Conservation (phyloP, 2,329 filamentous ascomycete genomes). For the Elsinoe perseae region DNA sequence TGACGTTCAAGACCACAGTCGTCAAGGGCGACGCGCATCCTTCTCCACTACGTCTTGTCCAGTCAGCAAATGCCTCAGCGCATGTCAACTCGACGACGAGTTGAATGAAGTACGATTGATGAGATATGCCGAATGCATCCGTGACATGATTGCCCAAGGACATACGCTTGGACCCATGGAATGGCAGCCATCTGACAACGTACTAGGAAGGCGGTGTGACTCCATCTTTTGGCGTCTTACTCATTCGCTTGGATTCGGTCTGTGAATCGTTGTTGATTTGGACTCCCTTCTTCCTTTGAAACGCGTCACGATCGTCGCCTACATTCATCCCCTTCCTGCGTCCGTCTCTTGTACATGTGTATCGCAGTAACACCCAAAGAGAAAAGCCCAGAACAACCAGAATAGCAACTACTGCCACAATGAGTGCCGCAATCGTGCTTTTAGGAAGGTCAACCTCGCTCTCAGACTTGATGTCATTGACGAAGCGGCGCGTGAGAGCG, state of each 20-base stretch:
- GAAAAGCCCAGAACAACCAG: slow-evolving; percentile 14
- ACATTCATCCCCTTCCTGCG: slow-evolving; percentile 13
- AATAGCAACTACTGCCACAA: slow-evolving; percentile 15
- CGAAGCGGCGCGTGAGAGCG: background rate
- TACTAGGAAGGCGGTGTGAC: background rate
- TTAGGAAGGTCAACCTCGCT: slow-evolving; percentile 12
- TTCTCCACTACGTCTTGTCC: background rate
- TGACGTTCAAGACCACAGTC: background rate
- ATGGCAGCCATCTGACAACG: background rate
- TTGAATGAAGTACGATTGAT: too few relatives aligned
- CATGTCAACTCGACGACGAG: too few relatives aligned
- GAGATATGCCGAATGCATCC: too few relatives aligned
- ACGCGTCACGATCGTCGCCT: slow-evolving; percentile 12
- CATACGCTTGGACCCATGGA: background rate
- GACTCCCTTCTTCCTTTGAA: background rate
- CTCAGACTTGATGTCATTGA: background rate
- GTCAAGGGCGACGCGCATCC: background rate
- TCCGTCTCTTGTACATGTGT: slow-evolving; percentile 16
- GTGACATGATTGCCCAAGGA: too few relatives aligned
- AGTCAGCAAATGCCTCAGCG: background rate
- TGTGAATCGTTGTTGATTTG: background rate
- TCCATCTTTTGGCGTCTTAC: background rate
- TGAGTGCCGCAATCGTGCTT: slow-evolving; percentile 16
- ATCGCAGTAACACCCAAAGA: slow-evolving; percentile 16
- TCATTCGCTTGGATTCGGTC: too few relatives aligned